Evolutionary conservation across 495 filamentous ascomycete genomes (phyloP).

Genomic region (Wilcoxina mikolae): DNA sequence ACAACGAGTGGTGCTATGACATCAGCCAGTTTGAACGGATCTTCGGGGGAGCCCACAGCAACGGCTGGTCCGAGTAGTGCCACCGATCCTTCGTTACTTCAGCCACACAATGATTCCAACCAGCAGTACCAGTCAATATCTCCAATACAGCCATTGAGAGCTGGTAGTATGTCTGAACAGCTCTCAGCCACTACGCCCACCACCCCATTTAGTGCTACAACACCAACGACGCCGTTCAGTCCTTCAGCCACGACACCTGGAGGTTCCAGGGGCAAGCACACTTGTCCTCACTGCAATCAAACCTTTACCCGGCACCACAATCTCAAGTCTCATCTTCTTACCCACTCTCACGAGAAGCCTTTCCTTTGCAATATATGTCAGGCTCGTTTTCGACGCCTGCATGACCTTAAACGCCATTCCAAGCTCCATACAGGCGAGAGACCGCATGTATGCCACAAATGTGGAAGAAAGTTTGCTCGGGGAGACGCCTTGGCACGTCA

Average conservation of each 20-base stretch:
- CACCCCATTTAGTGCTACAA: slow-evolving; percentile 23
- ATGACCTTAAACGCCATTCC: slow-evolving; percentile 89
- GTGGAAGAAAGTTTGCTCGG: slow-evolving; percentile 82
- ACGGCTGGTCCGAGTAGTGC: slow-evolving; percentile 15
- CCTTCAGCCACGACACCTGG: slow-evolving; percentile 18
- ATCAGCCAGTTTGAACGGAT: slow-evolving; percentile 4
- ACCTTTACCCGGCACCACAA: slow-evolving; percentile 98
- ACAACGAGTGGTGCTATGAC: slow-evolving; percentile 10
- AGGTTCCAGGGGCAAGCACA: slow-evolving; percentile 49
- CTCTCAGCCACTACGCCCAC: slow-evolving; percentile 21
- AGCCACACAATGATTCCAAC: slow-evolving; percentile 3
- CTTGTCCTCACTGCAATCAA: slow-evolving; percentile 87
- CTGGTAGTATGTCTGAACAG: not conserved
- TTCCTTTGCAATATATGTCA: slow-evolving; percentile 82
- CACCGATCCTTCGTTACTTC: slow-evolving; percentile 18
- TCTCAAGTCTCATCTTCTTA: slow-evolving; percentile 95
- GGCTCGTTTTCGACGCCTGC: slow-evolving; percentile 76
- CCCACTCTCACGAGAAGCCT: slow-evolving; percentile 96
- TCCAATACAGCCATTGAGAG: not conserved
- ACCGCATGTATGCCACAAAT: slow-evolving; percentile 85
- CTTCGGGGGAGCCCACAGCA: slow-evolving; percentile 8
- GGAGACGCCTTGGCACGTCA: slow-evolving; percentile 90
- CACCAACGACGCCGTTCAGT: slow-evolving; percentile 25
- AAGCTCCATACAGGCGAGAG: slow-evolving; percentile 96
- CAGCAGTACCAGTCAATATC: not conserved